phyloP scores from a whole-genome alignment of 371 early-diverging fungal genomes.

The Mucor velutinosus region DNA sequence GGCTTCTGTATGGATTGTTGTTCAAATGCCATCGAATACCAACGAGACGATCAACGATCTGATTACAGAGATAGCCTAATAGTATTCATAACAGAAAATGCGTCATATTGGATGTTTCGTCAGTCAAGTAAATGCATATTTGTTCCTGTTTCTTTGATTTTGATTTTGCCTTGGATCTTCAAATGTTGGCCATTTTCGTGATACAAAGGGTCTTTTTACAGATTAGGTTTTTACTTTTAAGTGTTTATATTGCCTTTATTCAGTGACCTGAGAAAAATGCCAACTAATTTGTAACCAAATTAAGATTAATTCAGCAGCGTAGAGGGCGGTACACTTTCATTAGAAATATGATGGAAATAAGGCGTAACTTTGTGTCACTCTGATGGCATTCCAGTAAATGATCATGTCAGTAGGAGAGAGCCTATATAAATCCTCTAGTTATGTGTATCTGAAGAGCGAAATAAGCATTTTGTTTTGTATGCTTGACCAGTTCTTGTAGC shows the following conservation, averaged over 20 bases:
- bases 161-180: not conserved
- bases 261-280: not conserved
- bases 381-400: not conserved
- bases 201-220: not conserved
- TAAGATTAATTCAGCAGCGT: not conserved
- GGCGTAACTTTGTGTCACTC: slow-evolving; percentile 5
- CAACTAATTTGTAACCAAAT: not conserved
- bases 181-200: not conserved
- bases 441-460: not conserved
- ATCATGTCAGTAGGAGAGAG: not conserved
- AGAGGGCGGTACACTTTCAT: not conserved
- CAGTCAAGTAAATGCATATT: too few relatives aligned
- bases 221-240: not conserved
- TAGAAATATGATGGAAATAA: not conserved
- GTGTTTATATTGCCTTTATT: not conserved
- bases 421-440: too few relatives aligned
- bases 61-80: not conserved
- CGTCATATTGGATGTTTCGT: not conserved
- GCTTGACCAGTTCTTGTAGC: not conserved
- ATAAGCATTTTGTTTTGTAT: not conserved
- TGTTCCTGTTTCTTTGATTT: not conserved
- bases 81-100: not conserved
- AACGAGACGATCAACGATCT: not conserved
- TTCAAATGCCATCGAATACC: not conserved
- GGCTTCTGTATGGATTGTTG: too few relatives aligned